Evolutionary conservation across 2,329 filamentous ascomycete genomes (phyloP), one percentile per base, ranked within the genome.

Genomic region (Verticillium nubilum): DNA sequence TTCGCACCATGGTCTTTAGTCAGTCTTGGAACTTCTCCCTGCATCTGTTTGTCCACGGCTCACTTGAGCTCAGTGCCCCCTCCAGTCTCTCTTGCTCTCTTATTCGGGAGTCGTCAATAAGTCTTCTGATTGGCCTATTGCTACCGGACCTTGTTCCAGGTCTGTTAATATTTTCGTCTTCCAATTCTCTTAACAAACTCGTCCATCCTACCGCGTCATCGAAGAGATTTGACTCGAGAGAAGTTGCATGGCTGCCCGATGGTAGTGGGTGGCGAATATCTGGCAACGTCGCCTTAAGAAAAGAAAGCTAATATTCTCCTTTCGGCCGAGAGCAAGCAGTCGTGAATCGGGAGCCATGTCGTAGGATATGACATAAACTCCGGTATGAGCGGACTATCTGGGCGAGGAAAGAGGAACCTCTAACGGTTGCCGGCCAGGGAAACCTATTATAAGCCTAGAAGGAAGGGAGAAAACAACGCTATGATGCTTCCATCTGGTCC

Each of bases 381-480:
- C n/a, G 37, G n/a, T 23, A 9, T 10, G n/a, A 47, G n/a, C n/a
- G n/a, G n/a, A n/a, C 1, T 19, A 47, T 47, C n/a, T 47, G 19
- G 37, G 19, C 37, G 54, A 56, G 54, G 23, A 56, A 56, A 56
- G 54, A 56, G 54, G 23, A 37, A 42, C 33, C 15, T 42, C 15
- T 4, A 4, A 4, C 6, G 10, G 3, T 3, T 47, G 9, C n/a
- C 37, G 37, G 7, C 9, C 7, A 23, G 23, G 7, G 19, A n/a
- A n/a, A 2, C 23, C 35, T 6, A 42, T 17, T 7, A n/a, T n/a
- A n/a, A 17, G 37, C 37, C 10, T 4, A 19, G 19, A n/a, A 23
- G 12, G 37, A 47, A 47, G n/a, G 13, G 54, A 56, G 54, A 35
- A 56, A 56, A 56, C 54, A 42, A 56, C 54, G 54, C 54, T 56